Evolutionary conservation across 2,329 filamentous ascomycete species (phyloP).

Genomic region (Bipolaris bicolor): DNA sequence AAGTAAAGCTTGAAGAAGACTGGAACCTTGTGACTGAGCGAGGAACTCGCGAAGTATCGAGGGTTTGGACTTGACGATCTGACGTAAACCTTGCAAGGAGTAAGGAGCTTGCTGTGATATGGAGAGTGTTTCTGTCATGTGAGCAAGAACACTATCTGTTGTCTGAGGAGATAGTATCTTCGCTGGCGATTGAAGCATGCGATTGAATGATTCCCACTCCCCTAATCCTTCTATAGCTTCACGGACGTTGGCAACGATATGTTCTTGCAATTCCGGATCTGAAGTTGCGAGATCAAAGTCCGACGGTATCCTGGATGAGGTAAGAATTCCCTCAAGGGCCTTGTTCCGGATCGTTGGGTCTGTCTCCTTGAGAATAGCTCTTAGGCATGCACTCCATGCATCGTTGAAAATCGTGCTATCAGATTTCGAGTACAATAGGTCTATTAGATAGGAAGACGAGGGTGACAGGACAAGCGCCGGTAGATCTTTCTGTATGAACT

Average conservation of each 20-base stretch:
- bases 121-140: constrained; percentile 49
- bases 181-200: constrained; percentile 44
- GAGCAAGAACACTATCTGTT: constrained; percentile 47
- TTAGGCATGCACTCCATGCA: constrained; percentile 42
- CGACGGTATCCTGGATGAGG: constrained; percentile 44
- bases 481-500: constrained; percentile 63
- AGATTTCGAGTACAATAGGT: constrained; percentile 63
- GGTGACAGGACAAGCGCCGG: constrained; percentile 69
- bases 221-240: constrained; percentile 39
- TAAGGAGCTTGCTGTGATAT: constrained; percentile 41
- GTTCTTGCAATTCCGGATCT: constrained; percentile 46
- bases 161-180: constrained; percentile 46
- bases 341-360: constrained; percentile 37
- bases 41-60: constrained; percentile 53
- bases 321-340: constrained; percentile 43
- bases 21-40: constrained; percentile 54
- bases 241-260: constrained; percentile 40
- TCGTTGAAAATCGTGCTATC: constrained; percentile 37
- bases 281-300: constrained; percentile 45
- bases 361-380: constrained; percentile 31
- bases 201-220: constrained; percentile 47
- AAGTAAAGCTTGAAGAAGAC: constrained; percentile 59
- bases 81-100: constrained; percentile 55
- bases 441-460: constrained; percentile 70
- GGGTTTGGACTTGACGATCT: constrained; percentile 51